A percentile compares a stretch with the other conserved stretches of the same genome.
phyloP scores from a whole-genome alignment of 306 rosid genomes.

The Prinsepia uniflora region DNA sequence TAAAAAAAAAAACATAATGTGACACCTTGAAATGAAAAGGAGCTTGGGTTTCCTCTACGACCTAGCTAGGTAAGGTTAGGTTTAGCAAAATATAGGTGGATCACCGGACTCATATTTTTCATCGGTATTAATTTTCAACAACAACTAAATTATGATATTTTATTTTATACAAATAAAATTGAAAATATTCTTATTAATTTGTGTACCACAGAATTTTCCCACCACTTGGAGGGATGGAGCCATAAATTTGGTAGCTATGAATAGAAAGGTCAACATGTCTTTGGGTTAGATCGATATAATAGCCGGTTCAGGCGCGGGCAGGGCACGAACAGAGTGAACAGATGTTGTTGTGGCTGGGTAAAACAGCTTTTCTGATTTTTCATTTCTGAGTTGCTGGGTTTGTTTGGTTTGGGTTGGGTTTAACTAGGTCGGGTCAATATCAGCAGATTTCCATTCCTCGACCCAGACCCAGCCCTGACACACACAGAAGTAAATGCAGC shows the following conservation, averaged over 20 bases:
- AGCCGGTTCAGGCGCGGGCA: no score
- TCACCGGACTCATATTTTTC: neutral
- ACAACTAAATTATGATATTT: no score
- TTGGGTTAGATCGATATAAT: no score
- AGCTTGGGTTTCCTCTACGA: constrained; percentile 16
- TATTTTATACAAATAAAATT: no score
- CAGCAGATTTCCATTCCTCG: neutral
- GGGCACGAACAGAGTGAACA: neutral
- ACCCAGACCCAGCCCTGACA: no score
- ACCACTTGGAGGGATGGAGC: no score
- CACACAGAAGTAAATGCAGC: neutral
- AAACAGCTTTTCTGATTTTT: neutral
- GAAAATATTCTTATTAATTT: no score
- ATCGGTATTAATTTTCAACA: no score
- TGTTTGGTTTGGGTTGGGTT: neutral
- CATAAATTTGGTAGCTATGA: no score
- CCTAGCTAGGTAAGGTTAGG: neutral
- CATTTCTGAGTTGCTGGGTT: neutral
- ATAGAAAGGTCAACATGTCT: no score
- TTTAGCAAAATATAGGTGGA: constrained; percentile 4
- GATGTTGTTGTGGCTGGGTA: neutral
- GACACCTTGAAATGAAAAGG: neutral
- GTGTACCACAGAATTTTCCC: no score
- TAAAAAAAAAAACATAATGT: no score
- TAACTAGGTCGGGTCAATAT: neutral